Evolutionary conservation across 805 yeast genomes (phyloP).

Genomic region (Grigorovia transvaalensis): DNA sequence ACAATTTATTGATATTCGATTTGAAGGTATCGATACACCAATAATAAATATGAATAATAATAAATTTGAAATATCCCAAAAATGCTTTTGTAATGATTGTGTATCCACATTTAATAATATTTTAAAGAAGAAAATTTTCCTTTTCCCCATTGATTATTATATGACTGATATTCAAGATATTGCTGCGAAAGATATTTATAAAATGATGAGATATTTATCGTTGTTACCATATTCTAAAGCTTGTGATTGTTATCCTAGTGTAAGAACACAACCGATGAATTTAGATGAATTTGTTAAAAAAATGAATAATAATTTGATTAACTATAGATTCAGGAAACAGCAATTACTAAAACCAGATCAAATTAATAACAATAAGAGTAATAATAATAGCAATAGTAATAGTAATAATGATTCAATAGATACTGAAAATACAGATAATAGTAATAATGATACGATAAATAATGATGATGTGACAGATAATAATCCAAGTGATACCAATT

Average conservation of each 20-base stretch:
- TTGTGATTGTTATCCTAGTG: slow-evolving; percentile 34
- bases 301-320: slow-evolving; percentile 19
- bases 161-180: slow-evolving; percentile 21
- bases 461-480: not conserved
- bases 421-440: not conserved
- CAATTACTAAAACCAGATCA: slow-evolving; percentile 11
- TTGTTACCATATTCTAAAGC: slow-evolving; percentile 36
- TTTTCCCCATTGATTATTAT: slow-evolving; percentile 22
- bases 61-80: slow-evolving; percentile 23
- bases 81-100: slow-evolving; percentile 25
- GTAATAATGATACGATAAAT: not conserved
- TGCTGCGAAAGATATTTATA: slow-evolving; percentile 30
- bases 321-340: slow-evolving; percentile 16
- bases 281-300: slow-evolving; percentile 20
- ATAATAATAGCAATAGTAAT: not conserved
- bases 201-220: slow-evolving; percentile 28
- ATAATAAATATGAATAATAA: slow-evolving; percentile 20
- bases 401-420: not conserved
- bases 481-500: not conserved
- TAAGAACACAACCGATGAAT: slow-evolving; percentile 33
- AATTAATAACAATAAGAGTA: slow-evolving; percentile 4
- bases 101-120: slow-evolving; percentile 25
- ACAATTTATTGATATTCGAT: slow-evolving; percentile 32
- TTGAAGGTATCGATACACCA: slow-evolving; percentile 27
- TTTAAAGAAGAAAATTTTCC: slow-evolving; percentile 27